phyloP scores from a whole-genome alignment of 176 grass and related monocot genomes.

The Triticum urartu region DNA sequence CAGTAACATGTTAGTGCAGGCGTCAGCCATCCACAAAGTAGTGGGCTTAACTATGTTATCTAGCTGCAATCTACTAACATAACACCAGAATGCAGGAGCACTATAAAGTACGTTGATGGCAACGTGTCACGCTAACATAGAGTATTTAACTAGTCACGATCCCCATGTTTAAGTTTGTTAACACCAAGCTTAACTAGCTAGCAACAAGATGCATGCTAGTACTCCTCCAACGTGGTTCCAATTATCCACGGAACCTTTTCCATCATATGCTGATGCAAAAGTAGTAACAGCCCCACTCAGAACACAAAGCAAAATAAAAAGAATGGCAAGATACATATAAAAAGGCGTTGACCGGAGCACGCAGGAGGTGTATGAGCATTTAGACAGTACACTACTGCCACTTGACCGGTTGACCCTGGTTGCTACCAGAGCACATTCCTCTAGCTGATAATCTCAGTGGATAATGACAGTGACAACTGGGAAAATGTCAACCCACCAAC shows the following conservation, averaged over 20 bases:
- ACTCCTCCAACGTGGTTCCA: background rate
- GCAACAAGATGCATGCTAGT: background rate
- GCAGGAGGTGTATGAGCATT: background rate
- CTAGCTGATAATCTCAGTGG: background rate
- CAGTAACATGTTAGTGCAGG: background rate
- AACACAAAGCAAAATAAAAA: background rate
- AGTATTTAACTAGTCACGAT: background rate
- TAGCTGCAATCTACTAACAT: background rate
- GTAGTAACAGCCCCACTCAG: conserved; percentile 3
- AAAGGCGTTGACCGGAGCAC: background rate
- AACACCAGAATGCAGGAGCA: background rate
- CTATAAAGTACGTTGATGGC: background rate
- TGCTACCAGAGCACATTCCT: background rate
- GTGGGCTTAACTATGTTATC: background rate
- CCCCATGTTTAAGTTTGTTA: background rate
- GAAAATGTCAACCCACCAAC: background rate
- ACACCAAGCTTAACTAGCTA: background rate
- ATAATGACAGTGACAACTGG: background rate
- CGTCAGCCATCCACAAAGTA: background rate
- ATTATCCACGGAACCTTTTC: background rate
- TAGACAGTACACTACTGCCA: background rate
- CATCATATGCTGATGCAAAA: background rate
- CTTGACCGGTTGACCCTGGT: background rate
- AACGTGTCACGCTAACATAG: background rate
- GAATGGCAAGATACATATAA: too few relatives aligned